Evolutionary conservation across 352 stramenopile genomes (phyloP), one percentile per base, ranked within the genome.

Genomic region (Globisporangium spinosum): DNA sequence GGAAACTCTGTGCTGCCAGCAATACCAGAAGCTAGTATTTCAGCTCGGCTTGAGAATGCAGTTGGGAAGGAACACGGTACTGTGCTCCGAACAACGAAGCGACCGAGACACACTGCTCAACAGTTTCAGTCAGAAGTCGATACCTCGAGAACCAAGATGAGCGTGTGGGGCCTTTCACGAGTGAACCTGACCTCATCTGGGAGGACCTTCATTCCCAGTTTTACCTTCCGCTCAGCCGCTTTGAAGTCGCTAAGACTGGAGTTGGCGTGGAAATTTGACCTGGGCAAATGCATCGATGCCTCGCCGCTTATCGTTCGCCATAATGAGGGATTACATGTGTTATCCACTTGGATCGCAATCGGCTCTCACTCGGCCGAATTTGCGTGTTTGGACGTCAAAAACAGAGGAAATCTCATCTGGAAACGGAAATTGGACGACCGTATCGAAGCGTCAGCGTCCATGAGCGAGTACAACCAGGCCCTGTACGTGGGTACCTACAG

Each of bases 201-300:
- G 20, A 45, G 29, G 5, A 20, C 23, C 23, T 60, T 32, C 6
- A 38, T 70, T 32, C 43, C 57, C 17, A 29, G 1, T 13, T 15
- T 54, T 49, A 69, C 60, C 61, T 15, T 58, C 12, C 54, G 3
- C 38, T 25, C 45, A n/a, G 0, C 1, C 54, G 27, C 47, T 63
- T 35, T 40, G 23, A 2, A 51, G 23, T 47, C 51, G 34, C 25
- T 69, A 43, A 47, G 15, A 15, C 12, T 82, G 49, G 8, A 58
- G 20, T 32, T 78, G 9, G 35, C 40, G 3, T 89, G 77, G 68
- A 38, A 60, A 51, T 66, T 78, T 0, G 66, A 91, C 73, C 61
- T 91, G 25, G 51, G 62, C 9, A 89, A 89, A 38, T 91, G 83
- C 58, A 80, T 91, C 17, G 83, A 91, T 49, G 83, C 83, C 10